Base-by-base conservation (phyloP, 2,329 filamentous ascomycete species). In the Xylaria digitata region DNA sequence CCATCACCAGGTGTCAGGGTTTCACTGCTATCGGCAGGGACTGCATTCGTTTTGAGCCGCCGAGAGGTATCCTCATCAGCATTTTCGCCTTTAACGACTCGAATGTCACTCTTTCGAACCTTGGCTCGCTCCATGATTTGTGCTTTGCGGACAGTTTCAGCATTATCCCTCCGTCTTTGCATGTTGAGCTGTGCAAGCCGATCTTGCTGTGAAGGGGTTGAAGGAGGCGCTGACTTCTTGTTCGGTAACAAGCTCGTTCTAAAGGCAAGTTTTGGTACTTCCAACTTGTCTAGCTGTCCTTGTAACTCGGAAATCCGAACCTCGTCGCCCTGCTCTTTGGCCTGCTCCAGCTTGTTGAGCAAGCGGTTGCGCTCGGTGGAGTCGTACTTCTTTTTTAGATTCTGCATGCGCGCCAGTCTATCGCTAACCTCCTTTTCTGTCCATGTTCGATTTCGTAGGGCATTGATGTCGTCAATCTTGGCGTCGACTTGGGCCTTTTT, bases 71-170 rank as follows among this genome's bases (percentile, higher is more conserved):
- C 88, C 54, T 87, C 86, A 62, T 84, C 80, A 40, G 87, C 83
- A 1, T 83, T 82, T 75, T 92, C 90, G 63, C 89, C 89, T 45
- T 89, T 85, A 67, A 87, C 87, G 52, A 89, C 79, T 48, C 87
- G 88, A 64, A 84, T 85, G 71, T 89, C 88, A 50, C 84, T 85
- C 78, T 86, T 86, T 70, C 87, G 87, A 73, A 83, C 83, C 71
- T 85, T 85, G 56, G 87, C 86, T 73, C 90, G 87, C 81, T 99
- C 96, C 72, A 91, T 90, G 63, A 97, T 84, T 77, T 97, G 92
- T 0, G 94, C 95, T 78, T 92, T 92, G 66, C 95, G 92, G n/a
- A 98, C 92, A 54, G 92, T 90, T 77, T 97, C 92, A n/a, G 88
- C 87, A 75, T 97, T 97, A 72, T 90, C 86, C 65, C 90, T 89